Base-by-base conservation (phyloP, 768 basidiomycete species). In the Amanita pallidorosea region DNA sequence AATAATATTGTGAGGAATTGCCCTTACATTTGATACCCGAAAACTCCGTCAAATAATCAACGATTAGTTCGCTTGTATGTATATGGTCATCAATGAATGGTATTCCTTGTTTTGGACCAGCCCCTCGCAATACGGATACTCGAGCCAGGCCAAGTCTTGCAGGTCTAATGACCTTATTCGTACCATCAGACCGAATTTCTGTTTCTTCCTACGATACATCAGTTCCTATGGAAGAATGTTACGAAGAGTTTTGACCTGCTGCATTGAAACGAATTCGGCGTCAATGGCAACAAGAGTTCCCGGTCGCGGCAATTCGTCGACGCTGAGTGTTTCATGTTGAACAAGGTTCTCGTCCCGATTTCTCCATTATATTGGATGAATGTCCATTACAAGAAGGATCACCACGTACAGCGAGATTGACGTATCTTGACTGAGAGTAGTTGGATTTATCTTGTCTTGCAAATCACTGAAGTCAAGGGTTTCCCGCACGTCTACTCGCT, bases 41-140 rank as follows among this genome's bases (percentile, higher is more conserved):
- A 61, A 83, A 98, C 64, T 97, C 94, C 0, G 96, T 99, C 57
- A 99, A 66, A 63, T 97, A 98, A 67, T 99, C 93, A 23, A 96
- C 91, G 45, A 99, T 91, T 5, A 80, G 76, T 60, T 97, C 95
- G 57, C 90, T 95, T 2, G 93, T 96, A 58, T 96, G 90, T 34
- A 98, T 98, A 59, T 99, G 88, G 59, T 99, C 96, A 58, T 98
- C 96, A 57, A 99, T 96, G 67, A 98, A 96, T 2, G 96, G 95
- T 11, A 85, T 62, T 3, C 89, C 89, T 59, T 86, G 80, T 54
- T 81, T 81, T 0, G 73, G 73, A 0, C 91, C 93, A 58, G 85
- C 76, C 2, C 95, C 94, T 9, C 96, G 79, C 41, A 98, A 65
- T 13, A 95, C 94, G 3, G 94, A 97, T 1, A 99, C 96, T 20